Evolutionary conservation across 2,329 filamentous ascomycete genomes (phyloP), one percentile per base, ranked within the genome.

Genomic region (Epichloe festucae): DNA sequence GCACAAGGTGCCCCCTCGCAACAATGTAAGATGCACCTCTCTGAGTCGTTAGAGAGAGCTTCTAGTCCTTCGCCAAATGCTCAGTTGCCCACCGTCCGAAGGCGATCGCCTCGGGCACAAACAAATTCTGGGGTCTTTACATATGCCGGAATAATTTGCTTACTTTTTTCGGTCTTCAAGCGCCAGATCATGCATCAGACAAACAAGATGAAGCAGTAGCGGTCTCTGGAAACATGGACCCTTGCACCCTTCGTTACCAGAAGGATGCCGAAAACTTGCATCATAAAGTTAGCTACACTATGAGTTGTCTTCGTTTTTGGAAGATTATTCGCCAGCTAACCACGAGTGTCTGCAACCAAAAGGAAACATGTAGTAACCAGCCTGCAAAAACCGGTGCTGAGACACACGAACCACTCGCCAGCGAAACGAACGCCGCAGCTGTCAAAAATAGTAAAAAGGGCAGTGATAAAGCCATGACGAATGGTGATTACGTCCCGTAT

Each of bases 401-500:
- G 3, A 21, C n/a, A 21, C n/a, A 43, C 41, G 41, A 43, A 23
- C 19, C 41, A 5, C 17, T 21, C 19, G 19, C 41, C 12, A 19
- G 19, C 19, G 12, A 51, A 27, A 34, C 43, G 19, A 36, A 44
- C 21, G 43, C 51, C 8, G 51, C 41, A 19, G 51, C 43, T 19
- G 35, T 35, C 19, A 15, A 46, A 12, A 39, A n/a, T 11, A 21
- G 17, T 11, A 44, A 34, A 10, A 10, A 36, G 14, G 40, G 42
- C 39, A 19, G 19, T 12, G 23, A 35, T n/a, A 17, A 46, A 19
- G 23, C 34, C 19, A 49, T 44, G 4, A 50, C 51, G 17, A 49
- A 47, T n/a, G 48, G 51, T 43, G 35, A 53, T 50, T 46, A 59
- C 21, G 51, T 56, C 44, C 46, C 55, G 36, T 67, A 68, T 36